A percentile compares a stretch with the other conserved stretches of the same genome.
Evolutionary conservation across 345 rosid genomes (phyloP).

Genomic region (Durio zibethinus): DNA sequence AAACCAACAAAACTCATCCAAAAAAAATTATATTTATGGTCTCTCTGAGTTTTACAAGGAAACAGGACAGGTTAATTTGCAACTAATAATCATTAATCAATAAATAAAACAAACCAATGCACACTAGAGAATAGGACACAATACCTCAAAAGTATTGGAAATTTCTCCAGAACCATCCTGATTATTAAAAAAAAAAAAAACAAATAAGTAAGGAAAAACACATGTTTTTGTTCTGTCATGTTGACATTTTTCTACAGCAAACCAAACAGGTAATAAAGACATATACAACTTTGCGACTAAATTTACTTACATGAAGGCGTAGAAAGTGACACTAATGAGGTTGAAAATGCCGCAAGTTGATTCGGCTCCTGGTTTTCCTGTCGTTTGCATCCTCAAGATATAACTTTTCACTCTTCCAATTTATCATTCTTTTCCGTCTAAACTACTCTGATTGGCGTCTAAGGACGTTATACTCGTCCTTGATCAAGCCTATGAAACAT

Average conservation of each 20-base stretch:
- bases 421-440: constrained; percentile 17
- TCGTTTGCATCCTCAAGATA: constrained; percentile 36
- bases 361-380: constrained; percentile 7
- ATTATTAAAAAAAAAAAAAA: neutral
- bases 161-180: constrained; percentile 54
- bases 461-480: constrained; percentile 26
- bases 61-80: neutral
- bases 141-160: constrained; percentile 46
- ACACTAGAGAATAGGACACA: neutral
- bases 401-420: constrained; percentile 32
- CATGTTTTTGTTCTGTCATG: neutral
- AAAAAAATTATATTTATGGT: neutral
- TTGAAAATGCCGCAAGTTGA: constrained; percentile 36
- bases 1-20: constrained; percentile 15
- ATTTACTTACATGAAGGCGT: constrained; percentile 45
- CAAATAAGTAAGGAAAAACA: neutral
- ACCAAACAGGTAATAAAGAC: constrained; percentile 5
- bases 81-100: neutral
- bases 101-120: neutral
- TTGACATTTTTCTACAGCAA: neutral
- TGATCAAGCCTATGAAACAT: constrained; percentile 34
- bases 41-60: neutral
- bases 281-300: neutral
- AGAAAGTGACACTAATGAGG: constrained; percentile 41
- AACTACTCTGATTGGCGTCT: constrained; percentile 6